Conservation (phyloP, 805 yeast genomes). For the Monosporozyma servazzii region DNA sequence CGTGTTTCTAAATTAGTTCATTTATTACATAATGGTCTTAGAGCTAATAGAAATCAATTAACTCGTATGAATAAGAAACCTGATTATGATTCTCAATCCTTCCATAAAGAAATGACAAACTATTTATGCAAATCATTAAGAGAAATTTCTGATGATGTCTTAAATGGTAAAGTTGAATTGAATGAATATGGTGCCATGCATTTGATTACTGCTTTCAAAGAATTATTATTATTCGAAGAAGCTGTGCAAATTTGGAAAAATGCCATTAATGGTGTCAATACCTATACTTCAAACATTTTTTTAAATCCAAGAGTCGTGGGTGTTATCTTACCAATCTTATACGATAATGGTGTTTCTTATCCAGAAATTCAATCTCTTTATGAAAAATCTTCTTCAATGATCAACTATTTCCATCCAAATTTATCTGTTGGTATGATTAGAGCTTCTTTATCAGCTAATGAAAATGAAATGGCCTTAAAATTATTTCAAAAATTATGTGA, state of each 20-base stretch:
- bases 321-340: conserved; percentile 56
- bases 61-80: conserved; percentile 49
- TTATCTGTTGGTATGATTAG: conserved; percentile 65
- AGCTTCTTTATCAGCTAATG: conserved; percentile 57
- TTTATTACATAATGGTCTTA: conserved; percentile 44
- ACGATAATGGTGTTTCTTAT: conserved; percentile 50
- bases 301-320: conserved; percentile 61
- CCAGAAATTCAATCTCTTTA: conserved; percentile 52
- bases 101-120: conserved; percentile 44
- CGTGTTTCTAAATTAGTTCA: conserved; percentile 44
- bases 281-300: conserved; percentile 33
- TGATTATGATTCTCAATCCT: conserved; percentile 51
- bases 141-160: conserved; percentile 42
- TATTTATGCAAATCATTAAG: conserved; percentile 42
- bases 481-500: conserved; percentile 53
- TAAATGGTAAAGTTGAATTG: conserved; percentile 35
- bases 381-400: conserved; percentile 34
- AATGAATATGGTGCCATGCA: conserved; percentile 50
- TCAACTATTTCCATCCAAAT: conserved; percentile 33
- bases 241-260: conserved; percentile 64
- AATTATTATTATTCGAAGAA: conserved; percentile 51
- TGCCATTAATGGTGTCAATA: conserved; percentile 23
- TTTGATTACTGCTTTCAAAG: conserved; percentile 49
- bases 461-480: conserved; percentile 55
- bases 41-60: conserved; percentile 46